Percentiles rank a stretch among this genome's conserved stretches.
Evolutionary conservation across 352 stramenopile genomes (phyloP).

Genomic region (Phytopythium delawarense): DNA sequence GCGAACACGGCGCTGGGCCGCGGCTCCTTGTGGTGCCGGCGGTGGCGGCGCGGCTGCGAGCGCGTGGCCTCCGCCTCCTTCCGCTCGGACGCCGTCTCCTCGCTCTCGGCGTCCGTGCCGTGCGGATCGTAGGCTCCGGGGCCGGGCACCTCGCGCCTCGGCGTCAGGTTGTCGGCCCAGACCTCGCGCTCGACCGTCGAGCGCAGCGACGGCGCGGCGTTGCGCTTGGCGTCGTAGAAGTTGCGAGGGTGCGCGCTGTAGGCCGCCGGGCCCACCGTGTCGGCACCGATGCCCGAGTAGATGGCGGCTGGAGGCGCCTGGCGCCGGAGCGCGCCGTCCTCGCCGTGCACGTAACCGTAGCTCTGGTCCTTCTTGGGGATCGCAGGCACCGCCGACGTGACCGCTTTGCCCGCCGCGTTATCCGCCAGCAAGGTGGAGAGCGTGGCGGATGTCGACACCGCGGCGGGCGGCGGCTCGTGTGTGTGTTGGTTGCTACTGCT

Average conservation of each 20-base stretch:
- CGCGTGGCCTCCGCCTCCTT: not conserved
- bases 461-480: slow-evolving; percentile 13
- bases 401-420: slow-evolving; percentile 3
- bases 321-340: slow-evolving; percentile 31
- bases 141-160: slow-evolving; percentile 36
- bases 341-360: slow-evolving; percentile 58
- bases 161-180: slow-evolving; percentile 60
- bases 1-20: slow-evolving; percentile 65
- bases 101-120: not conserved
- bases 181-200: slow-evolving; percentile 74
- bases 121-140: slow-evolving; percentile 55
- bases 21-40: not conserved
- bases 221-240: slow-evolving; percentile 70
- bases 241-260: slow-evolving; percentile 44
- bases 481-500: slow-evolving; percentile 21
- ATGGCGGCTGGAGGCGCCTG: slow-evolving; percentile 41
- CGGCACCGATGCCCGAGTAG: slow-evolving; percentile 65
- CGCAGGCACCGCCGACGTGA: slow-evolving; percentile 30
- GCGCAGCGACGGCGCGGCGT: slow-evolving; percentile 54
- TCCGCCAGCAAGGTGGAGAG: slow-evolving; percentile 2
- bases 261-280: slow-evolving; percentile 67
- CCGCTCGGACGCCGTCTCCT: not conserved
- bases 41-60: not conserved
- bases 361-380: slow-evolving; percentile 74
- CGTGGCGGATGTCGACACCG: not conserved